Base-by-base conservation (phyloP, 2,329 filamentous ascomycete genomes). In the Metarhizium anisopliae region DNA sequence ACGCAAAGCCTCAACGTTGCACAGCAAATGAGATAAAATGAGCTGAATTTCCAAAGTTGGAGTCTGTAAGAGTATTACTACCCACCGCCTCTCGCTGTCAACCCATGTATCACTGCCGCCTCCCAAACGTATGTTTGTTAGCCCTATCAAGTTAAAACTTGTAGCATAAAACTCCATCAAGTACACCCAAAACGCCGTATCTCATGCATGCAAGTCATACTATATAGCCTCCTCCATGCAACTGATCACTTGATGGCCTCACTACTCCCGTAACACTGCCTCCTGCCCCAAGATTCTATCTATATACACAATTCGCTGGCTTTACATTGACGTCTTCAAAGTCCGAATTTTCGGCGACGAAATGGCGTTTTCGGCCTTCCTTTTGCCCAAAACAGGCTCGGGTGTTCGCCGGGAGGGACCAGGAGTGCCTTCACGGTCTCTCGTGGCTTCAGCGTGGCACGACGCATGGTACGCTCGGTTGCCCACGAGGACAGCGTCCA, bases 391-490 rank as follows among this genome's bases (percentile, higher is more conserved):
- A 32, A 88, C 76, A 14, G 81, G 82, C 65, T 87, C 85, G 1
- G 84, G 84, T 5, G 83, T 86, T 60, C 76, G 66, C 66, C 78
- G 63, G 56, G 75, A 63, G 58, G 72, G 66, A 54, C 60, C 62
- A 11, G 74, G 74, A 14, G 73, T 76, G 32, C 67, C 72, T 49
- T 75, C 77, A 7, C 80, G 79, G 61, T 87, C 85, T 66, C 84
- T 86, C 40, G 82, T 87, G 36, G 89, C 87, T 72, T 96, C 93
- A 18, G 84, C 82, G 68, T 93, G 90, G 68, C 94, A 99, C 55
- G 85, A 95, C 11, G 87, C 90, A 70, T 99, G 94, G 65, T 90
- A 97, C 16, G 94, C 87, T 59, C 90, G 84, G 55, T 80, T 83
- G 40, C 88, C 89, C 35, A 95, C 83, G 60, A 86, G 81, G 52